Base-by-base conservation (phyloP, 2,329 filamentous ascomycete genomes). In the Pezicula radicicola region DNA sequence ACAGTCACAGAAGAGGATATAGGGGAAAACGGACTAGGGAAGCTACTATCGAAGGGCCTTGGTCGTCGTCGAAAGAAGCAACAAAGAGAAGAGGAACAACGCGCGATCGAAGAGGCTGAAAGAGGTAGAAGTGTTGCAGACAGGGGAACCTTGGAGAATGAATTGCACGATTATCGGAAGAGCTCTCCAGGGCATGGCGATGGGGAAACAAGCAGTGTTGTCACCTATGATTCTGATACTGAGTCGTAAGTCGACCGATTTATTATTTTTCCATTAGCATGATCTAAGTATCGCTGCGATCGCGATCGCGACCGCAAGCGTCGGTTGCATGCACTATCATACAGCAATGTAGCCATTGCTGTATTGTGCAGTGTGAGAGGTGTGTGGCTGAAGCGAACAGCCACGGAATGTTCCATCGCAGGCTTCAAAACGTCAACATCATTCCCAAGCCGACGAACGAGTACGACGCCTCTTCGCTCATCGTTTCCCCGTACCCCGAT, bases 11-110 rank as follows among this genome's bases (percentile, higher is more conserved):
- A 61, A 12, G 60, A 65, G 19, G 55, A 60, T 13, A 55, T 44
- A 25, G 55, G 56, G 42, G 51, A 55, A 50, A 71, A 65, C 55
- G 69, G 71, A 12, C 66, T 81, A 41, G 73, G 70, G 52, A 83
- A 80, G 67, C 71, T 84, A 28, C 66, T 84, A 35, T 74, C 79
- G 48, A 80, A 77, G 62, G 70, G 73, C 36, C 72, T 83, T 49
- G 68, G 70, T 27, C 75, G 77, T 44, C 73, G 76, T 45, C 72
- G 72, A 51, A 76, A 72, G 66, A 77, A 73, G 65, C 72, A 76
- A 50, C 68, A 72, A 47, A 65, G 65, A 44, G 73, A 75, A 56
- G 68, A 67, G 60, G 75, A 68, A 55, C 64, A 63, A 46, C 53
- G 58, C 35, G 66, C 58, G 54, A 63, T 59, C 52, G 63, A 68